Base-by-base conservation (phyloP, 768 basidiomycete species). In the Hygrocybe punicea region DNA sequence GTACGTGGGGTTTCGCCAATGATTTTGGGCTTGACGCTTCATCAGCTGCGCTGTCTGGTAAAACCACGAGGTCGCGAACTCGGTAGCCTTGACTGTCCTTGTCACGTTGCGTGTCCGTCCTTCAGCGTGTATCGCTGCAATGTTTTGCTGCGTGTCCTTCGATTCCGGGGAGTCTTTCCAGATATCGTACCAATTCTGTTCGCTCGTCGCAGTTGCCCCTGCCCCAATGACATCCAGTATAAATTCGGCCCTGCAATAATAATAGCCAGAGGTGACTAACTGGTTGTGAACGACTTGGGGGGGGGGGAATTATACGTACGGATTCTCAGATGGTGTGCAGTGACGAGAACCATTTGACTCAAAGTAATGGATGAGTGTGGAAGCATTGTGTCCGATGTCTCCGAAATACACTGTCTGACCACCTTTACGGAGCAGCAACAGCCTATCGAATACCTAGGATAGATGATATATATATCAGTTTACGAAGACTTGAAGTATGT, bases 361-460 rank as follows among this genome's bases (percentile, higher is more conserved):
- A 59, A 95, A 92, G 69, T 95, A 94, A n/a, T 78, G 66, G 54
- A 92, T 82, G 17, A 94, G 68, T 0, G 81, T 81, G 7, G 76
- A 67, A 0, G 89, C 77, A 57, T 86, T 81, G 17, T 72, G 60
- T 1, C 91, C 91, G 23, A 91, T 67, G 52, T 89, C 84, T 8
- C 87, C 87, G 60, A 87, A 87, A 70, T 87, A 91, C 7, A 86
- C 86, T 3, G 78, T 85, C 62, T 87, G 70, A 55, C 93, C 93
- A 11, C 93, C 93, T 61, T 84, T 83, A 45, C 84, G 80, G 3
- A 96, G 77, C 1, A 96, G 78, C 7, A 95, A 74, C 1, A 96
- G 73, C 29, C 86, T 73, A 64, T 95, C 93, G 60, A 94, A 94
- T 37, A 81, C 82, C 73, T 78, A 54, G 9, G 19, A 19, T 44